Percentiles rank a stretch among this genome's conserved stretches.
Evolutionary conservation across 2,329 filamentous ascomycete species (phyloP).

Genomic region (Cladophialophora bantiana): DNA sequence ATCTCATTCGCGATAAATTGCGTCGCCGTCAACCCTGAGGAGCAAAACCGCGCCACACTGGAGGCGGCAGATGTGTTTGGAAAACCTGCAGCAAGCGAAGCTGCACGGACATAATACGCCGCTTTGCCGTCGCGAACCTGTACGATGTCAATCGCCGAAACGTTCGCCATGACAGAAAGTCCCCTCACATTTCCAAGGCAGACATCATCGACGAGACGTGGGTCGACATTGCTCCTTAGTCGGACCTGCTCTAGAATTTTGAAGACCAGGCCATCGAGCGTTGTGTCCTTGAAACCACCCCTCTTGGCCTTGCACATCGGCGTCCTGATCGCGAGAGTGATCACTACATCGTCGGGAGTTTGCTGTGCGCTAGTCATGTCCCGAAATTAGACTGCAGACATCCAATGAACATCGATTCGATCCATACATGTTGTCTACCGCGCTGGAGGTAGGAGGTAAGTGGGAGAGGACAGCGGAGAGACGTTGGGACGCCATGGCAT

Average conservation of each 20-base stretch:
- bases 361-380: slow-evolving; percentile 73
- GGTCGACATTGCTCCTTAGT: slow-evolving; percentile 76
- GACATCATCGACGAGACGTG: slow-evolving; percentile 84
- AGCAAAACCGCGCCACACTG: slow-evolving; percentile 94
- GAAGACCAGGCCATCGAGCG: slow-evolving; percentile 84
- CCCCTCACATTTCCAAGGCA: slow-evolving; percentile 82
- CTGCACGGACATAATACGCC: slow-evolving; percentile 88
- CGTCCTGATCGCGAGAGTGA: slow-evolving; percentile 88
- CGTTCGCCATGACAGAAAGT: background rate
- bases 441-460: slow-evolving; percentile 74
- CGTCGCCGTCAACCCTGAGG: slow-evolving; percentile 91
- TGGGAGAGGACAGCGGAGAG: slow-evolving; percentile 88
- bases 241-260: slow-evolving; percentile 79
- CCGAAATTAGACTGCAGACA: slow-evolving; percentile 1
- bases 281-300: slow-evolving; percentile 94
- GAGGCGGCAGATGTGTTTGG: slow-evolving; percentile 85
- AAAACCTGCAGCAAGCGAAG: slow-evolving; percentile 88
- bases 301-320: slow-evolving; percentile 87
- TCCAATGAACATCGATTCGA: background rate
- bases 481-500: slow-evolving; percentile 79
- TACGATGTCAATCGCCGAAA: background rate
- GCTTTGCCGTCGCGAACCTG: slow-evolving; percentile 82
- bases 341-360: slow-evolving; percentile 95
- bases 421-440: slow-evolving; percentile 77
- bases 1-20: slow-evolving; percentile 95